Percentiles rank a stretch among this genome's conserved stretches.
These are phyloP conservation scores for Crucihimalaya himalaica DNA, from an alignment of 345 rosid species.

Conservation along the genomic window DNA sequence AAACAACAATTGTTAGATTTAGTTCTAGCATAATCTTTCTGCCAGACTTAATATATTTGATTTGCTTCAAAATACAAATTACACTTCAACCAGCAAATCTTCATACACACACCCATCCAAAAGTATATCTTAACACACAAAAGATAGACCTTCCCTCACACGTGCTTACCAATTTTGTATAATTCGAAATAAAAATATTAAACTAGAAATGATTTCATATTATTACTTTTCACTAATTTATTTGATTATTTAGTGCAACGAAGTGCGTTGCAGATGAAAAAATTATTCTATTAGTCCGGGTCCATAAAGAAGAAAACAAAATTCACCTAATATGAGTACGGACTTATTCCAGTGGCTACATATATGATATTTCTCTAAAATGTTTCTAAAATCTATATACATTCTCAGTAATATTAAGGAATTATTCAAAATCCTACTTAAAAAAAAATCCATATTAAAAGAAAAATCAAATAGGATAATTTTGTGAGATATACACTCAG, in stretches of 20 bases:
- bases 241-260: neutral
- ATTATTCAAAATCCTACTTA: too few relatives aligned
- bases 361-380: too few relatives aligned
- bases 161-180: conserved; percentile 13
- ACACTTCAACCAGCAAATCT: conserved; percentile 6
- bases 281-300: conserved; percentile 8
- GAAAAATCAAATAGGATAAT: too few relatives aligned
- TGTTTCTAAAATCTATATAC: neutral
- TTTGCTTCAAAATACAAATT: neutral
- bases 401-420: neutral
- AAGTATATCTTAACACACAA: neutral
- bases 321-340: conserved; percentile 31
- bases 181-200: neutral
- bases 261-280: conserved; percentile 8
- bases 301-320: conserved; percentile 34
- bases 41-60: neutral
- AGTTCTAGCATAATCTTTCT: neutral
- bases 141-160: neutral
- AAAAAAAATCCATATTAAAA: too few relatives aligned
- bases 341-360: conserved; percentile 15
- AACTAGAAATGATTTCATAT: neutral
- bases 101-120: neutral
- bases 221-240: neutral
- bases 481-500: neutral
- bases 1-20: neutral